These are phyloP conservation scores for Trametes punicea DNA, from an alignment of 768 basidiomycete genomes.

Conservation along the genomic window DNA sequence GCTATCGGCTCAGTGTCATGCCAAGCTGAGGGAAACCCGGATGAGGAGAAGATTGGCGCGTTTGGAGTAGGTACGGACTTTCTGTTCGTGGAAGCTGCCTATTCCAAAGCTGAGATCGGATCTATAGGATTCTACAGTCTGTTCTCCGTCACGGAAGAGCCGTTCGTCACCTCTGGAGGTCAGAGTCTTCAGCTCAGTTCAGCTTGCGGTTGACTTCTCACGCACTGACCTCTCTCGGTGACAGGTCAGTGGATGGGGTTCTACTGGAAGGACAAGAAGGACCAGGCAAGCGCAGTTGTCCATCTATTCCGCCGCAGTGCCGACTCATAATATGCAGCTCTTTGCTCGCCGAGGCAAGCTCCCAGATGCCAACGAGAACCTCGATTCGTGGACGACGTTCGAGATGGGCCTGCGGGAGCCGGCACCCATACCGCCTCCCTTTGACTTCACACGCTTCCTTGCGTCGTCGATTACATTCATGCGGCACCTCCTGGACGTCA, in stretches of 20 bases:
- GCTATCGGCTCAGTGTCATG: not conserved
- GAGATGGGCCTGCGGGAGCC: constrained; percentile 85
- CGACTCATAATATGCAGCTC: constrained; percentile 45
- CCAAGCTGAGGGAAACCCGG: constrained; percentile 87
- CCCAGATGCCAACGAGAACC: constrained; percentile 35
- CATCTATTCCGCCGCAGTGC: not conserved
- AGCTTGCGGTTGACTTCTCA: no score
- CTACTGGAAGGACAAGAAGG: constrained; percentile 92
- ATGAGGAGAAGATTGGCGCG: constrained; percentile 94
- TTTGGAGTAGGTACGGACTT: constrained; percentile 77
- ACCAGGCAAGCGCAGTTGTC: constrained; percentile 51
- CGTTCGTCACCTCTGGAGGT: constrained; percentile 81
- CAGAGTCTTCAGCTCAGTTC: constrained; percentile 28
- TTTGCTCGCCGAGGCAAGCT: constrained; percentile 78
- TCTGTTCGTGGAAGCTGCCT: no score
- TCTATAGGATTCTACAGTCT: constrained; percentile 67
- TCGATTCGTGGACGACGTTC: constrained; percentile 89
- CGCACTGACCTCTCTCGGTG: no score
- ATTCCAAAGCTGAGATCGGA: no score
- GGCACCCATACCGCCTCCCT: constrained; percentile 71
- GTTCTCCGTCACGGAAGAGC: constrained; percentile 81
- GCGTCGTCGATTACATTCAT: constrained; percentile 94
- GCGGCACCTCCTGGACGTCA: constrained; percentile 69
- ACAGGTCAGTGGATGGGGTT: constrained; percentile 90
- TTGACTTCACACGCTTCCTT: constrained; percentile 88